Conservation (phyloP, 2,329 filamentous ascomycete species). For the Nemania sp. region DNA sequence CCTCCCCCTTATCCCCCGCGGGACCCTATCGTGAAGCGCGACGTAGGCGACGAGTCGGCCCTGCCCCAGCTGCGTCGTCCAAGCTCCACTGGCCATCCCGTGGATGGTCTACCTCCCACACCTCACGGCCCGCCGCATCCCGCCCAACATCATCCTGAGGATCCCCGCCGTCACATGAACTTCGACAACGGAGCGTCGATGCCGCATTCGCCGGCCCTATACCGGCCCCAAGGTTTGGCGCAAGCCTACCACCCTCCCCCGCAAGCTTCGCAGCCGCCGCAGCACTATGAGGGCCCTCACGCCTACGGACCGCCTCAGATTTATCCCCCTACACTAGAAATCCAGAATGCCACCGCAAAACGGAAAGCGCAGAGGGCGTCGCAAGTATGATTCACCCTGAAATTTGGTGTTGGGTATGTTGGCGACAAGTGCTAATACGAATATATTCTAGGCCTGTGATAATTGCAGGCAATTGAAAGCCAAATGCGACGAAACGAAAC, state of each 20-base stretch:
- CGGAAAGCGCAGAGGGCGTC: conserved; percentile 75
- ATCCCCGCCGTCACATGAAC: conserved; percentile 64
- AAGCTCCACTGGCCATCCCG: conserved; percentile 62
- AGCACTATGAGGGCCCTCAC: conserved; percentile 52
- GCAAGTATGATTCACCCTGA: conserved; percentile 60
- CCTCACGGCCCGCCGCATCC: conserved; percentile 53
- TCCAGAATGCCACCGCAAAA: conserved; percentile 61
- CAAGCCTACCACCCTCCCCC: conserved; percentile 47
- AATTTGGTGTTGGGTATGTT: conserved; percentile 3
- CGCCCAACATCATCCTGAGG: conserved; percentile 58
- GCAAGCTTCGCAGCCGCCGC: conserved; percentile 48
- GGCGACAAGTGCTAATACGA: conserved; percentile 41
- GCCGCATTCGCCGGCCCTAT: conserved; percentile 57
- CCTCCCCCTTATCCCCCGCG: conserved; percentile 59
- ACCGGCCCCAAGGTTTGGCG: conserved; percentile 46
- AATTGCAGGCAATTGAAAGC: conserved; percentile 88
- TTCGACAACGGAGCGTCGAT: conserved; percentile 63
- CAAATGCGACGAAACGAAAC: conserved; percentile 89
- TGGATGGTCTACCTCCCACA: conserved; percentile 53
- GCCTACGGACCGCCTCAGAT: conserved; percentile 54
- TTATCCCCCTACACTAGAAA: conserved; percentile 50
- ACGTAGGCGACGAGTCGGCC: conserved; percentile 61
- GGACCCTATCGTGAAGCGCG: conserved; percentile 69
- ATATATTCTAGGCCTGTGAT: conserved; percentile 79
- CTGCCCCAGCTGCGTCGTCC: conserved; percentile 61